Evolutionary conservation across 148 eudicot species (phyloP), one percentile per base, ranked within the genome.

Genomic region (Vaccinium myrtillus): DNA sequence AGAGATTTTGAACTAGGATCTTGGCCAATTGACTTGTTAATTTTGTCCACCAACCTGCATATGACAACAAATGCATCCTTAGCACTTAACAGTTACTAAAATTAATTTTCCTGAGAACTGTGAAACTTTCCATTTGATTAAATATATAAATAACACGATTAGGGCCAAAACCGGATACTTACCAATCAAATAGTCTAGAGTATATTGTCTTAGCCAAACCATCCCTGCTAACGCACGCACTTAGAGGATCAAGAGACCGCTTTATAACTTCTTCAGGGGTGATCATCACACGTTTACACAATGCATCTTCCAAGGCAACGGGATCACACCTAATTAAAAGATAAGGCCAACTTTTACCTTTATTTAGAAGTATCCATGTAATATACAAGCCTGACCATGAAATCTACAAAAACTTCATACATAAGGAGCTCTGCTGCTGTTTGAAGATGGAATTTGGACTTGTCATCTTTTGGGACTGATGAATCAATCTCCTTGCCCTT

Each of bases 181-280:
- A 95, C 99, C 99, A 97, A 87, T 97, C 99, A 87, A 97, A 97
- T 73, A 97, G 90, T 82, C 98, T 89, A 83, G 94, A 95, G 87
- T 97, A 97, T 49, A 95, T 78, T 53, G 99, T 95, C 88, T 97
- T 97, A 61, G 99, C 98, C 84, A 97, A 91, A 85, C 98, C 99
- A 90, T 97, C 99, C 88, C 99, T 94, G 90, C 98, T 94, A 74
- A 93, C 89, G 63, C 93, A 89, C 2, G 99, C 99, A 87, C 98
- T 95, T 80, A 88, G 93, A 89, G 99, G 99, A 91, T 97, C 99
- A 76, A 97, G 99, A 83, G 94, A 90, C 88, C 96, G 86, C 84
- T 93, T 97, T 75, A 97, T 97, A 83, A 97, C 92, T 93, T 97
- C 99, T 89, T 97, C 99, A 82, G 99, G 99, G 83, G 99, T 97